Conservation (phyloP, 1,284 basidiomycete genomes). For the Wolfiporia cocos region DNA sequence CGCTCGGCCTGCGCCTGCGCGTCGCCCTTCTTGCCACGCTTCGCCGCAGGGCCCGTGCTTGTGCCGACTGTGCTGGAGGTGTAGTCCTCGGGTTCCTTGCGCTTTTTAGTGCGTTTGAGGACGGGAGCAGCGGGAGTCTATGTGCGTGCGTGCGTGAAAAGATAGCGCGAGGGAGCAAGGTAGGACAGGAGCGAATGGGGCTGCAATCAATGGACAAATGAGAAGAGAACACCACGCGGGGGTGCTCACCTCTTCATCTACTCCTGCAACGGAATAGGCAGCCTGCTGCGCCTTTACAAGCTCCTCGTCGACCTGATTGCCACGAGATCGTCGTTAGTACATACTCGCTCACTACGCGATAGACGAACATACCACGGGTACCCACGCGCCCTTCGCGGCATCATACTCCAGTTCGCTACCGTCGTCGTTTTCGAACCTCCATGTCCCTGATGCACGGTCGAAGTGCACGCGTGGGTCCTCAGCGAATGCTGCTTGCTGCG, state of each 20-base stretch:
- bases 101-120: slow-evolving; percentile 73
- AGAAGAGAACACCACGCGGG: not conserved
- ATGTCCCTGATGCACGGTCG: slow-evolving; percentile 71
- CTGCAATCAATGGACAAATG: slow-evolving; percentile 1
- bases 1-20: slow-evolving; percentile 30
- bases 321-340: not conserved
- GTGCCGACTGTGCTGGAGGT: slow-evolving; percentile 48
- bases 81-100: slow-evolving; percentile 74
- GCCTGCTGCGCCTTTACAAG: slow-evolving; percentile 84
- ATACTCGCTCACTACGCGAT: not conserved
- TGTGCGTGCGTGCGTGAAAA: not conserved
- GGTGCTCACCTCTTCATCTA: slow-evolving; percentile 80
- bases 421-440: slow-evolving; percentile 87
- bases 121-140: slow-evolving; percentile 84
- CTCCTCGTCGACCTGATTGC: slow-evolving; percentile 69
- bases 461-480: slow-evolving; percentile 78
- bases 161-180: slow-evolving; percentile 12
- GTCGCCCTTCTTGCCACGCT: slow-evolving; percentile 52
- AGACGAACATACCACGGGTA: slow-evolving; percentile 66
- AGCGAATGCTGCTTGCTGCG: slow-evolving; percentile 63
- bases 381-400: slow-evolving; percentile 66
- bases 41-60: slow-evolving; percentile 47
- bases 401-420: slow-evolving; percentile 90
- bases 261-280: slow-evolving; percentile 84
- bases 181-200: not conserved